A percentile compares a stretch with the other conserved stretches of the same genome.
These are phyloP conservation scores for Gamsiella multidivaricata DNA, from an alignment of 192 early-diverging fungal species.

Conservation along the genomic window DNA sequence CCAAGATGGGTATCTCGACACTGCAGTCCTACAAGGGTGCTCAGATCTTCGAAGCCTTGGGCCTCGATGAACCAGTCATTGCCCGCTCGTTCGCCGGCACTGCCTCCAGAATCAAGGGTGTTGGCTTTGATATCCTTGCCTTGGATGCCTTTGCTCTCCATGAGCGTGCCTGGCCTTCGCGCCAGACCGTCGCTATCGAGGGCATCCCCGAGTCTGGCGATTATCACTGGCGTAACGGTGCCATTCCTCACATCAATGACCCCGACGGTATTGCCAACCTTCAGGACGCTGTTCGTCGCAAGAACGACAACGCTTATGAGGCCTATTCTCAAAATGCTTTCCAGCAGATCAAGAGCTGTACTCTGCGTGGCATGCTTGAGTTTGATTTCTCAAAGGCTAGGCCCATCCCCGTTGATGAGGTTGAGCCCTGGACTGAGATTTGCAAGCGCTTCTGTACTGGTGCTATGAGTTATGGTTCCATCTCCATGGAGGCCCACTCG, in stretches of 20 bases:
- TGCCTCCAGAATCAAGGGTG: slow-evolving; percentile 93
- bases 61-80: slow-evolving; percentile 89
- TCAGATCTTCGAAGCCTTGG: slow-evolving; percentile 98
- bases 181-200: slow-evolving; percentile 69
- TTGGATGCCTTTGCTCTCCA: slow-evolving; percentile 90
- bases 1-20: slow-evolving; percentile 99
- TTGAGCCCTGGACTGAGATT: slow-evolving; percentile 97
- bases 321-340: slow-evolving; percentile 82
- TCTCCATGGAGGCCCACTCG: slow-evolving; percentile 94
- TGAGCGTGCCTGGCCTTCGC: slow-evolving; percentile 83
- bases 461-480: slow-evolving; percentile 98
- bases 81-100: slow-evolving; percentile 94
- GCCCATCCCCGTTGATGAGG: slow-evolving; percentile 90
- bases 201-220: slow-evolving; percentile 94
- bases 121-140: slow-evolving; percentile 78
- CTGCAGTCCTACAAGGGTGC: slow-evolving; percentile 98
- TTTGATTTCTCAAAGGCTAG: slow-evolving; percentile 80
- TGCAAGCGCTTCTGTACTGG: slow-evolving; percentile 97
- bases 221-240: slow-evolving; percentile 97
- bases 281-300: slow-evolving; percentile 94
- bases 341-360: slow-evolving; percentile 89
- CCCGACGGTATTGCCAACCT: slow-evolving; percentile 88
- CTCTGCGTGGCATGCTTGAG: slow-evolving; percentile 93
- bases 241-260: slow-evolving; percentile 91
- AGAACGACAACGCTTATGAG: slow-evolving; percentile 90